Base-by-base conservation (phyloP, 306 rosid genomes). In the Rubus parviflorus region DNA sequence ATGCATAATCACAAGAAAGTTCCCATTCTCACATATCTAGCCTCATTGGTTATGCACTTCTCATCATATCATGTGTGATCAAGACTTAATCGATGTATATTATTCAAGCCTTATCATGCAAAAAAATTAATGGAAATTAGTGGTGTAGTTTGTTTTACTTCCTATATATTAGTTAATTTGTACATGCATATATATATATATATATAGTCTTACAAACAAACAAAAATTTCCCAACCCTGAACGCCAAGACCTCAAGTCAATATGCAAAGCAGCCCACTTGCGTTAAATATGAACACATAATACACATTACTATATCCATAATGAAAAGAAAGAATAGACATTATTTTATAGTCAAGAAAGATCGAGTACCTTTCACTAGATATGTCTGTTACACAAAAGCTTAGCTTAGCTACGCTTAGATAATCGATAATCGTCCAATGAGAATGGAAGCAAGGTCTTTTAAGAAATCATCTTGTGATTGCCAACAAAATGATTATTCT, bases 341-440 rank as follows among this genome's bases (percentile, higher is more conserved):
- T 45, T 22, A 41, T 10, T 19, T 40, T 6, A 19, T 47, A 19
- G 20, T 20, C 7, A 25, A 13, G 68, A 63, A 70, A 42, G 17
- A 61, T 61, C 9, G 11, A 65, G 80, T 80, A 52, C 73, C 84
- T 86, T 73, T 88, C 86, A 20, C 1, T 19, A 54, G 71, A 67
- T 71, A 77, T 73, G 88, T 80, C 84, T 72, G 47, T 76, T 72
- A 64, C 75, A 70, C 65, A 53, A 64, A 83, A n/a, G 63, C 74
- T 46, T 9, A 19, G 56, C 8, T 58, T 70, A n/a, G 56, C 12
- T 15, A 58, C 22, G 40, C 41, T 30, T 61, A 30, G 17, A 37
- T 37, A 64, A 37, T 53, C 7, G n/a, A 68, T 48, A n/a, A 40
- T 48, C 70, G 13, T 49, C 87, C 81, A 76, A 76, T 58, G 68